Base-by-base conservation (phyloP, 1,284 basidiomycete species). In the Sutorius eximius region DNA sequence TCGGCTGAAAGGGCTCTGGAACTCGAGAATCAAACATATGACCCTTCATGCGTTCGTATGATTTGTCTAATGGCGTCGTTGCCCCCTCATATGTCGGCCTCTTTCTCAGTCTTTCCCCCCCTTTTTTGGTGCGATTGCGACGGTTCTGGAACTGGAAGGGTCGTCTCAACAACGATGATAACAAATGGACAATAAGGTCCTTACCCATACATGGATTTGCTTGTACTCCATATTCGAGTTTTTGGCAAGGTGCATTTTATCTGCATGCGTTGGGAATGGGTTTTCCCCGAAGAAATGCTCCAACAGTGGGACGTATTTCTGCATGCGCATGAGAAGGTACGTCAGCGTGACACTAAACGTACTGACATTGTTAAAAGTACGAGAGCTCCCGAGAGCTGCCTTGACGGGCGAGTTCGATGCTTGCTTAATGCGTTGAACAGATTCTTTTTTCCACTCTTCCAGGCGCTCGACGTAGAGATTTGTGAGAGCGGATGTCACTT, bases 151-250 rank as follows among this genome's bases (percentile, higher is more conserved):
- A 64, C 63, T 64, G 5, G 0, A 3, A 34, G 8, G 7, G 0
- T 18, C 3, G 3, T 51, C 20, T 43, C 18, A 27, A 45, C 1
- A 11, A 8, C 2, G 3, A 15, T 13, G 3, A n/a, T 6, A 10
- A 0, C 9, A 16, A 8, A 29, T 5, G 16, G 5, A n/a, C 0
- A 16, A 9, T 7, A 37, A 27, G 0, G 2, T 3, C 61, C 73
- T 7, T 33, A 83, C 82, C 83, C 85, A 87, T 27, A 83, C 77
- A 58, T 81, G 77, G 1, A 87, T 81, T 59, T 87, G 84, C 1
- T 74, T 63, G 1, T 70, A 71, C 0, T 75, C 63, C 82, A 86
- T 83, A 3, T 71, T 65, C 0, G 76, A 74, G 27, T 77, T 74
- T 0, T 65, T 38, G 0, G 83, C 83, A 0, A 85, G 67, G 0